Base-by-base conservation (phyloP, 2,329 filamentous ascomycete genomes). In the Plenodomus tracheiphilus region DNA sequence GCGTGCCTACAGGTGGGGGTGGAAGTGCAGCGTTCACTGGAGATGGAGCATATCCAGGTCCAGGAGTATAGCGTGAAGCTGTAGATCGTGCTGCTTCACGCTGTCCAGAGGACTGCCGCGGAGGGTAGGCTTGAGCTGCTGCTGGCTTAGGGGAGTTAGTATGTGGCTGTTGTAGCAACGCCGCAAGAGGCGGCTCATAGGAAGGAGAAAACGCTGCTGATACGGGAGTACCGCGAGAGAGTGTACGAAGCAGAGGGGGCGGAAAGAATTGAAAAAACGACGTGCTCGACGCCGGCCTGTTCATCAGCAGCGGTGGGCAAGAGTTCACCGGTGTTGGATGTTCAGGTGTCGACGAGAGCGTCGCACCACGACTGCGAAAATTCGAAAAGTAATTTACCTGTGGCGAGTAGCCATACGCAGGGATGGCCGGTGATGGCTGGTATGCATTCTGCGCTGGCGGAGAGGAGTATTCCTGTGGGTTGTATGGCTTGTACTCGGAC, bases 111-210 rank as follows among this genome's bases (percentile, higher is more conserved):
- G 17, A 10, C 19, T 18, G 49, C 36, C 36, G 51, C 38, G 34
- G 41, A 25, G 32, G 46, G 41, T 41, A 46, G 10, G 53, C 22
- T 18, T 56, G 59, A 10, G 42, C 40, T 28, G 48, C 39, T 47
- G 53, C 46, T 49, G 65, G 61, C 66, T 71, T 65, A 25, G 57
- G 60, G 20, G 64, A 45, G 64, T 72, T 65, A 72, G 69, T 69
- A 39, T 46, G 48, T 50, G 69, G 56, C 28, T 57, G 64, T 36
- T 58, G 61, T 41, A 70, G 55, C 35, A 70, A 45, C 20, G 66
- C 57, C 41, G 69, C 69, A 51, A 69, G 55, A 59, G 68, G 69
- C 57, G 69, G 68, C 49, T 70, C 66, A 44, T 64, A 68, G 52
- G 69, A 70, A 7, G 68, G 68, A 51, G 59, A 60, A 45, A 70